Base-by-base conservation (phyloP, 768 basidiomycete species). In the Pulveroboletus frians region DNA sequence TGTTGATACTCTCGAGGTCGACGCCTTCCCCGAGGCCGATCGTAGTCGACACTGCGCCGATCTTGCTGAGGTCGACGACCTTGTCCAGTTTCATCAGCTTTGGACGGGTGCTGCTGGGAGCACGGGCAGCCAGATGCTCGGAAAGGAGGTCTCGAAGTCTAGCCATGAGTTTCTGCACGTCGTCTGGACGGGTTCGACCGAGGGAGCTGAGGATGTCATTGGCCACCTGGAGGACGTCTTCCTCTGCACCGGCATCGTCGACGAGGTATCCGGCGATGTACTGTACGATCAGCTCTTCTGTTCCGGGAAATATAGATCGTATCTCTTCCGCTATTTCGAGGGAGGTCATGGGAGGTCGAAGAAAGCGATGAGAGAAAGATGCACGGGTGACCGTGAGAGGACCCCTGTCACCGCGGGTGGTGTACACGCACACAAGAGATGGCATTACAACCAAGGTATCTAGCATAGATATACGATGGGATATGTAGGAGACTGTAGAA, bases 1-100 rank as follows among this genome's bases (percentile, higher is more conserved):
- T 93, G 71, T 92, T 92, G 46, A 92, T 90, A 34, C 88, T 89
- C 68, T 92, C 90, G 46, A 94, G 73, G 66, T 94, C 92, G 34
- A 93, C 89, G 13, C 88, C 88, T 54, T 91, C 88, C 0, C 80
- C 74, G 41, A 93, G 71, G 5, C 81, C 85, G 54, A 92, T 85
- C 7, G 90, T 92, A 49, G 70, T 85, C 26, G 88, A 90, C 65
- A 92, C 81, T 41, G 82, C 77, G 9, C 76, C 74, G 2, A 83
- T 70, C 69, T 88, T 89, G 73, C 86, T 88, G 79, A 93, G 84
- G 58, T 92, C 85, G 80, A 92, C 81, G 46, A 90, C 85, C 66
- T 84, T 87, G 68, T 92, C 92, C 52, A 92, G 69, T 62, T 88
- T 85, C 60, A 81, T 76, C 40, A 90, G 63, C 57, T 81, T 85